These are phyloP conservation scores for Grigorovia jiainica DNA, from an alignment of 805 yeast genomes.

Conservation along the genomic window DNA sequence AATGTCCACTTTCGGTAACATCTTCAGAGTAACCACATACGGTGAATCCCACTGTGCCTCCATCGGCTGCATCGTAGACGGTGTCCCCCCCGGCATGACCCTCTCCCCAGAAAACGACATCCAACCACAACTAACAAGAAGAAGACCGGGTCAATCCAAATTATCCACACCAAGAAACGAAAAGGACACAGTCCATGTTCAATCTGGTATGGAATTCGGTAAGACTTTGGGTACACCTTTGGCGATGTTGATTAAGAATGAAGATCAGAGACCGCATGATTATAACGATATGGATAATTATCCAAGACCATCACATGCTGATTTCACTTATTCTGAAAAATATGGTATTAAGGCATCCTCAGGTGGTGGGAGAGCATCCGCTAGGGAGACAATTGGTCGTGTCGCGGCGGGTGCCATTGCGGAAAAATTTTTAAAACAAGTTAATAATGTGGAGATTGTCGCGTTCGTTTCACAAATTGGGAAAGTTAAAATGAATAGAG, in stretches of 20 bases:
- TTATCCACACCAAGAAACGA: conserved; percentile 93
- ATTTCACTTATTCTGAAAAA: conserved; percentile 81
- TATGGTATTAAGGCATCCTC: conserved; percentile 90
- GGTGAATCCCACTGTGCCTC: conserved; percentile 97
- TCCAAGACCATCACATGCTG: conserved; percentile 98
- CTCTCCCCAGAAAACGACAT: conserved; percentile 69
- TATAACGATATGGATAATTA: conserved; percentile 89
- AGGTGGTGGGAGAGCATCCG: conserved; percentile 96
- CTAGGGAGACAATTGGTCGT: conserved; percentile 96
- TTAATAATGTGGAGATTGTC: conserved; percentile 82
- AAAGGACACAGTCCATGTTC: conserved; percentile 86
- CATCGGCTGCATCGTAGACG: conserved; percentile 97
- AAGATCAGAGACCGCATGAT: conserved; percentile 96
- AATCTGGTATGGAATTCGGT: conserved; percentile 89
- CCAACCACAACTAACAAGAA: conserved; percentile 91
- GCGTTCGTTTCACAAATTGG: conserved; percentile 97
- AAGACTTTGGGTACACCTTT: conserved; percentile 91
- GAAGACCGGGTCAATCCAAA: conserved; percentile 95
- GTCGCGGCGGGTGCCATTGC: conserved; percentile 99
- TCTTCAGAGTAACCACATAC: conserved; percentile 76
- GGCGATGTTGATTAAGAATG: conserved; percentile 84
- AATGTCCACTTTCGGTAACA: conserved; percentile 68
- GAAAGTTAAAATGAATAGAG: conserved; percentile 62
- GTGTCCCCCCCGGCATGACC: conserved; percentile 91
- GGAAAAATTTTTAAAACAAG: conserved; percentile 72